Conservation (phyloP, 306 rosid genomes). For the Castanopsis chinensis region DNA sequence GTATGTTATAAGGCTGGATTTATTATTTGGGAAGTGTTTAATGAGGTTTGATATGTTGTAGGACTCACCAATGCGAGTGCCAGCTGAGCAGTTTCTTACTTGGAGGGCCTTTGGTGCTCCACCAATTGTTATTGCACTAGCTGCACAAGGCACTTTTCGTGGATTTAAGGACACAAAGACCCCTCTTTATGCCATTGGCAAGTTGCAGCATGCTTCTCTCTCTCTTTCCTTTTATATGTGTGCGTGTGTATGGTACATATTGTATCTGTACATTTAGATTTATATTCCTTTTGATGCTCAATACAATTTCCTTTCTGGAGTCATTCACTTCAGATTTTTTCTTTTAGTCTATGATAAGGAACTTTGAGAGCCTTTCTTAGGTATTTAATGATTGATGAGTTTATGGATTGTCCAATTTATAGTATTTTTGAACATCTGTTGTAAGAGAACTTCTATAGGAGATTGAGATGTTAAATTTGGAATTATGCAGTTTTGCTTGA, state of each 20-base stretch:
- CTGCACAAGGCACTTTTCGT: slow-evolving; percentile 96
- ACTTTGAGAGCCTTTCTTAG: neutral
- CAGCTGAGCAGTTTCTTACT: slow-evolving; percentile 83
- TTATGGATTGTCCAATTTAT: neutral
- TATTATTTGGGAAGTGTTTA: neutral
- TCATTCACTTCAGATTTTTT: too few relatives aligned
- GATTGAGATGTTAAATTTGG: neutral
- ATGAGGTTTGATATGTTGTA: slow-evolving; percentile 29
- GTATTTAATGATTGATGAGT: neutral
- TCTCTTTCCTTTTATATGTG: neutral
- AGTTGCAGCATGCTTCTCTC: slow-evolving; percentile 31
- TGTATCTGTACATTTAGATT: neutral
- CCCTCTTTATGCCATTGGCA: slow-evolving; percentile 86
- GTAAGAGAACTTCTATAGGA: neutral
- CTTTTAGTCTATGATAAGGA: neutral
- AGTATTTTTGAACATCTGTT: neutral
- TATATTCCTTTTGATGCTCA: neutral
- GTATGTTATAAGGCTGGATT: neutral
- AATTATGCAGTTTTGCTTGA: neutral
- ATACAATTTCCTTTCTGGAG: too few relatives aligned
- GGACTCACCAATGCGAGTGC: slow-evolving; percentile 88
- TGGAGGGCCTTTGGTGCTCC: slow-evolving; percentile 93
- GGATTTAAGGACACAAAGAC: slow-evolving; percentile 92
- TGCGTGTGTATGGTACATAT: too few relatives aligned
- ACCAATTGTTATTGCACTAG: slow-evolving; percentile 81